Percentiles rank a stretch among this genome's conserved stretches.
These are phyloP conservation scores for Chenopodium quinoa DNA, from an alignment of 148 eudicot species.

Conservation along the genomic window DNA sequence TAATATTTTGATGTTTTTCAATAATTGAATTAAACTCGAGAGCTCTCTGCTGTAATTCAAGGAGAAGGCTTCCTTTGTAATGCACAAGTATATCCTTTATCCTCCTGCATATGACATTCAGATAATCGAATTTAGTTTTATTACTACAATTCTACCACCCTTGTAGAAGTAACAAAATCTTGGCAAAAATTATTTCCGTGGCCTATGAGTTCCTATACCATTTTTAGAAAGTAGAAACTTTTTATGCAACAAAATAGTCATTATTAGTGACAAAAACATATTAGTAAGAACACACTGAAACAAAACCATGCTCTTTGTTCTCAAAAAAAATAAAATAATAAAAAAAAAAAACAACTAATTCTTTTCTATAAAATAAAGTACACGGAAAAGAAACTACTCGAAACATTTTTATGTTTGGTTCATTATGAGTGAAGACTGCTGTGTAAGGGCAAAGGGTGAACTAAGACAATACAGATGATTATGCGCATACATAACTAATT, in stretches of 20 bases:
- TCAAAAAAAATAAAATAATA: background rate
- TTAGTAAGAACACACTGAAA: background rate
- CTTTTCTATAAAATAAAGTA: background rate
- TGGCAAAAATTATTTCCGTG: background rate
- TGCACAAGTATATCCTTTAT: conserved; percentile 66
- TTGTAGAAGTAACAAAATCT: background rate
- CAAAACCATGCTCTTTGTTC: background rate
- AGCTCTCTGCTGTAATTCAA: conserved; percentile 97
- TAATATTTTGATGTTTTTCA: conserved; percentile 78
- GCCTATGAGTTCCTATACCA: background rate
- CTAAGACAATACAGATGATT: background rate
- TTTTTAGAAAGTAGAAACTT: background rate
- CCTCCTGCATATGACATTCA: conserved; percentile 44
- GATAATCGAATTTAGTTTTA: conserved; percentile 9
- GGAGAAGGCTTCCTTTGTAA: conserved; percentile 75
- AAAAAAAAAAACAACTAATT: background rate
- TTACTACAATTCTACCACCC: background rate
- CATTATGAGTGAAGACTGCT: background rate
- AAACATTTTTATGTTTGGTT: background rate
- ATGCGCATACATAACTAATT: background rate
- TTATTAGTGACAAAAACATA: background rate
- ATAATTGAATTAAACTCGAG: conserved; percentile 81
- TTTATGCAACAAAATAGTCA: background rate
- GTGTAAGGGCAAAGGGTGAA: background rate
- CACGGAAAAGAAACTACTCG: background rate